Evolutionary conservation across 805 yeast genomes (phyloP).

Genomic region (Yamadazyma nakazawae): DNA sequence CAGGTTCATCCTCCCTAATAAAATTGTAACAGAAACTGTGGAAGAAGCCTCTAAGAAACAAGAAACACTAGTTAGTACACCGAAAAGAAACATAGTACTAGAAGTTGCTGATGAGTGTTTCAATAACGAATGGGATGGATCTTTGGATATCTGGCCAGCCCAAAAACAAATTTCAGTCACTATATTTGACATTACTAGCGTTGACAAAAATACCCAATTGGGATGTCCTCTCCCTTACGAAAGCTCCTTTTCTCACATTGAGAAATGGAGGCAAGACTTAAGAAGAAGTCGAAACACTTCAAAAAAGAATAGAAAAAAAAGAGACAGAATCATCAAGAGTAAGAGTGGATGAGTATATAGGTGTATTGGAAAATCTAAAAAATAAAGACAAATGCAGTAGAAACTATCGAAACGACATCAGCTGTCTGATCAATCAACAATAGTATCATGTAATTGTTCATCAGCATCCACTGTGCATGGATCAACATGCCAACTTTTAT

Average conservation of each 20-base stretch:
- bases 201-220: not conserved
- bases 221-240: not conserved
- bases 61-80: too few relatives aligned
- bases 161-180: not conserved
- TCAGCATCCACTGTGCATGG: too few relatives aligned
- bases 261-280: conserved; percentile 1
- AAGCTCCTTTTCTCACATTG: not conserved
- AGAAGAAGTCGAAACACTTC: conserved; percentile 1
- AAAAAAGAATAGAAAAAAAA: not conserved
- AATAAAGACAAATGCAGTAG: too few relatives aligned
- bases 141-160: not conserved
- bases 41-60: too few relatives aligned
- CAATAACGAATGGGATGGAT: not conserved
- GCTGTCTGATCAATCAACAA: too few relatives aligned
- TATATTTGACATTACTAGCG: not conserved
- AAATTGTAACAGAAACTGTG: not conserved
- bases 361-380: not conserved
- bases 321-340: not conserved
- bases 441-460: too few relatives aligned
- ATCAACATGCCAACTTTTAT: too few relatives aligned
- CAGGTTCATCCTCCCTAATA: too few relatives aligned
- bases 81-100: too few relatives aligned
- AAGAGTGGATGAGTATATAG: not conserved
- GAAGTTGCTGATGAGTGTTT: not conserved
- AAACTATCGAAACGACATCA: too few relatives aligned